phyloP scores from a whole-genome alignment of 345 rosid genomes.

The Hypericum androsaemum region DNA sequence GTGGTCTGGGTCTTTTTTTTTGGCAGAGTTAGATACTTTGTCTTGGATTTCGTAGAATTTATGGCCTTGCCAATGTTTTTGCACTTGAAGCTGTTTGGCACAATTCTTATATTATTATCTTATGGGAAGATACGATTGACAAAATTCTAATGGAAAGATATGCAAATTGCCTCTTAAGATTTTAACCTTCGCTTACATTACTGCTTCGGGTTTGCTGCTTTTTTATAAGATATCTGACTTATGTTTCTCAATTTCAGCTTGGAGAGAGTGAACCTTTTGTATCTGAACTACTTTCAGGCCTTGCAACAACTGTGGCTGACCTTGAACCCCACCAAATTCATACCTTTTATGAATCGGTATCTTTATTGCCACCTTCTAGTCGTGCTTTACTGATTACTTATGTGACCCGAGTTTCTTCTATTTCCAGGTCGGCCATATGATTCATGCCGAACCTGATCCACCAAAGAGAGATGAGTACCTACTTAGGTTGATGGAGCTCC shows the following conservation, averaged over 20 bases:
- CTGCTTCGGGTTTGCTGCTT: too few species aligned
- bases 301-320: constrained; percentile 87
- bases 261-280: constrained; percentile 98
- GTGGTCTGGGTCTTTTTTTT: too few species aligned
- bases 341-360: constrained; percentile 94
- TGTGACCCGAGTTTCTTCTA: neutral
- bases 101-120: too few species aligned
- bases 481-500: constrained; percentile 88
- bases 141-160: too few species aligned
- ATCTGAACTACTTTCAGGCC: constrained; percentile 91
- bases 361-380: constrained; percentile 5
- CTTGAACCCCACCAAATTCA: constrained; percentile 99
- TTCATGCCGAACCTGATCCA: constrained; percentile 94
- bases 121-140: too few species aligned
- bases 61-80: too few species aligned
- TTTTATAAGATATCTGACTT: neutral
- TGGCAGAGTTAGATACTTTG: too few species aligned
- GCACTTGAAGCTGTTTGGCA: too few species aligned
- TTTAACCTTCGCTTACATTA: too few species aligned
- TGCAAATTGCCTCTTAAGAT: too few species aligned
- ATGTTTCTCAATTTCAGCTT: constrained; percentile 46
- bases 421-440: constrained; percentile 87
- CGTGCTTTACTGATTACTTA: neutral
- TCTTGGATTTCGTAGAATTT: too few species aligned
- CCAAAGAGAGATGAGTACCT: constrained; percentile 95